Percentiles rank a stretch among this genome's conserved stretches.
phyloP scores from a whole-genome alignment of 1,139 yeast genomes.

The Candida pseudoviswanathii region DNA sequence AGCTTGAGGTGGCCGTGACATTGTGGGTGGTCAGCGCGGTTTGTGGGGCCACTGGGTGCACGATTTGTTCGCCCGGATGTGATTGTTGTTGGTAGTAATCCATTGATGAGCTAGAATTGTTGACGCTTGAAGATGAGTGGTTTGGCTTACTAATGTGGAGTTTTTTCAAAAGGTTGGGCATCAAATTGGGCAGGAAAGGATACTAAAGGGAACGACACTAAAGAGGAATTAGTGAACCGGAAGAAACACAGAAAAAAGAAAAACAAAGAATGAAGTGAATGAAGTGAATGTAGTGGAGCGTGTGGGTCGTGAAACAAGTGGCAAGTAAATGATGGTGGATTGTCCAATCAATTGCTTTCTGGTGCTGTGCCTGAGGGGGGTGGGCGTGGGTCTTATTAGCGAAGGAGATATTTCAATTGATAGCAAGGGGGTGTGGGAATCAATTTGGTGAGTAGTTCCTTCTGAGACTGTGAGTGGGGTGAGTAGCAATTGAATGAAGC shows the following conservation, averaged over 20 bases:
- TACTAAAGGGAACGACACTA: neutral
- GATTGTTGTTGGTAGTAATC: conserved; percentile 5
- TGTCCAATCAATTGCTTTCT: too few relatives aligned
- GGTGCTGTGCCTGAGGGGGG: too few relatives aligned
- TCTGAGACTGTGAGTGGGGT: too few relatives aligned
- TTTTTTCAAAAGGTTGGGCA: conserved; percentile 25
- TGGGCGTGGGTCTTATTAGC: too few relatives aligned
- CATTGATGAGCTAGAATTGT: conserved; percentile 7
- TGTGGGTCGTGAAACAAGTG: too few relatives aligned
- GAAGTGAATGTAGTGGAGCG: too few relatives aligned
- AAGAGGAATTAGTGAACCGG: neutral
- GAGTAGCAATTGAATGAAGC: too few relatives aligned
- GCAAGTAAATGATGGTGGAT: too few relatives aligned
- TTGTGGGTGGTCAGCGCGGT: conserved; percentile 14
- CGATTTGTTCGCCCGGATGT: conserved; percentile 19
- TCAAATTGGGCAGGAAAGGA: conserved; percentile 11
- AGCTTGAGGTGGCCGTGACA: conserved; percentile 13
- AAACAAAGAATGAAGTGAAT: neutral
- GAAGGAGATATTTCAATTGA: too few relatives aligned
- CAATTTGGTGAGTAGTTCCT: too few relatives aligned
- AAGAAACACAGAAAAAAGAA: neutral
- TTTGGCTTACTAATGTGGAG: conserved; percentile 23
- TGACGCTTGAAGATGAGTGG: neutral
- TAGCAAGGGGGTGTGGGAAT: too few relatives aligned
- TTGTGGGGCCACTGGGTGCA: conserved; percentile 15